Base-by-base conservation (phyloP, 176 grass and related monocot genomes). In the Paspalum notatum region DNA sequence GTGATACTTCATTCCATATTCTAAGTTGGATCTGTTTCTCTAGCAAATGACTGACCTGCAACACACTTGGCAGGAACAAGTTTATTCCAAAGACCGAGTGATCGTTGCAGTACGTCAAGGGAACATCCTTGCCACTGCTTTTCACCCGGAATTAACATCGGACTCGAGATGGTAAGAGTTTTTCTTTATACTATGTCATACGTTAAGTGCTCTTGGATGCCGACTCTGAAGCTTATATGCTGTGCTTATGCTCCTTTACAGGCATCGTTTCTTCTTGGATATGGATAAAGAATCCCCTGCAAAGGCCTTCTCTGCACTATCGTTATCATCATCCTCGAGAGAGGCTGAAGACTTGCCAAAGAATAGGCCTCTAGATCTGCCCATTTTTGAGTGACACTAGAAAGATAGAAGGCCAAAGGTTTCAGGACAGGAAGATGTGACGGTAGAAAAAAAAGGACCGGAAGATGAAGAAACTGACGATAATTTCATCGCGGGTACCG, bases 91-190 rank as follows among this genome's bases (percentile, higher is more conserved):
- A 22, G 93, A 99, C 22, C 71, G 82, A 1, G 93, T 99, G 42
- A 91, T 95, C 73, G 96, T 95, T 66, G 96, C 96, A 54, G 91
- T 99, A 56, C 82, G 89, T 58, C 96, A 99, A 85, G 76, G 90
- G 71, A 91, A 93, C 77, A 88, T 99, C 63, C 93, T 99, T 0
- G 96, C 84, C 26, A 99, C 96, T n/a, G 92, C 92, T 50, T 98
- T 98, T 72, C 95, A 98, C 59, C 92, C 95, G 75, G 95, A 98
- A 67, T 82, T 98, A 67, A 98, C 95, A 66, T 95, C 92, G 47
- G 95, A 98, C 27, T 91, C 85, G 25, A 90, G 95, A 91, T 98
- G 95, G 95, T 98, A 72, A 91, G 65, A 9, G 0, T 20, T 68
- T 46, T 78, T 4, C 22, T 27, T 52, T 3, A 25, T 37, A 44